Percentiles rank a stretch among this genome's conserved stretches.
These are phyloP conservation scores for Helianthus annuus DNA, from an alignment of 129 eudicot species.

Conservation along the genomic window DNA sequence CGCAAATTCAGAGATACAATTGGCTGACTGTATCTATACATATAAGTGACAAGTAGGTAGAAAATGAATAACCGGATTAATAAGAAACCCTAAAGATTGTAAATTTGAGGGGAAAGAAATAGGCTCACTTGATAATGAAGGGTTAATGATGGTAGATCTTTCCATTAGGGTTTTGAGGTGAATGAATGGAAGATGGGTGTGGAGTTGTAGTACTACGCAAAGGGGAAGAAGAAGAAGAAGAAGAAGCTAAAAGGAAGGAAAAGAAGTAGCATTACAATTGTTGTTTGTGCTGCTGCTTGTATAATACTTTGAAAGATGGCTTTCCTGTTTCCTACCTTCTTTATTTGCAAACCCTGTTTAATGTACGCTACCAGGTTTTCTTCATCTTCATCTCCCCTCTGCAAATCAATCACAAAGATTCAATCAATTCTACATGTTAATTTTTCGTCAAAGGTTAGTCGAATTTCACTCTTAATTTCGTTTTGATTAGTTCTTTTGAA, in stretches of 20 bases:
- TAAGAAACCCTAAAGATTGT: not conserved
- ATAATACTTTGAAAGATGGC: not conserved
- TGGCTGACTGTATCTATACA: not conserved
- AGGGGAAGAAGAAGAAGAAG: not conserved
- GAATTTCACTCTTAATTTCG: too few species aligned
- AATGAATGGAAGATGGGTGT: conserved; percentile 12
- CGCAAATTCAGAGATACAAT: conserved; percentile 7
- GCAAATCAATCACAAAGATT: too few species aligned
- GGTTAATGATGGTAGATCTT: conserved; percentile 25
- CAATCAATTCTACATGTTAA: too few species aligned
- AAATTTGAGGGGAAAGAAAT: not conserved
- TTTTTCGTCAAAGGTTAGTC: too few species aligned
- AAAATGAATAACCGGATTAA: not conserved
- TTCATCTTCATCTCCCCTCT: too few species aligned
- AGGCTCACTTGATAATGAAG: conserved; percentile 23
- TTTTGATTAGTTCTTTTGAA: too few species aligned
- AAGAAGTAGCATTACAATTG: conserved; percentile 25
- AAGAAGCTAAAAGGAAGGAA: not conserved
- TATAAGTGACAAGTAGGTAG: not conserved
- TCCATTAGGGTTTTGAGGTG: conserved; percentile 33
- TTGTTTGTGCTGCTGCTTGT: not conserved
- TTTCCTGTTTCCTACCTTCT: too few species aligned
- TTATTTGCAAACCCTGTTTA: too few species aligned
- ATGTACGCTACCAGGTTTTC: too few species aligned
- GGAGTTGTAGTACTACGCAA: conserved; percentile 36